Evolutionary conservation across 176 grass and related monocot genomes (phyloP), one percentile per base, ranked within the genome.

Genomic region (Zea mays): DNA sequence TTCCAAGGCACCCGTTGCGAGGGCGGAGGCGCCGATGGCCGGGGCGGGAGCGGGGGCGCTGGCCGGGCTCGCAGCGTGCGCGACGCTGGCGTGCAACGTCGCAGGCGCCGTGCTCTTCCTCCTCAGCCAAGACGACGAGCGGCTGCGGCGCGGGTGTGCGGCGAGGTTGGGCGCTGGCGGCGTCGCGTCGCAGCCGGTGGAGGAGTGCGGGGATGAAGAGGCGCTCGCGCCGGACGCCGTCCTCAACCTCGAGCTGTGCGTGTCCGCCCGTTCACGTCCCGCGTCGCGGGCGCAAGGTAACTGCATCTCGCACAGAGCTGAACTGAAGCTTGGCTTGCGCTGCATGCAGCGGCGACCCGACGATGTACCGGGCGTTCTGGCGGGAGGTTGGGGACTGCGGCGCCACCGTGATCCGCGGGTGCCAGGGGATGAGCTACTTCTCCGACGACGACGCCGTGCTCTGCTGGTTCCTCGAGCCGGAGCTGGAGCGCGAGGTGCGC

Each of bases 331-430:
- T 72, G 3, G 9, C 56, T n/a, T 37, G 7, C 7, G 3, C 38
- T 37, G 17, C 10, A 0, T 74, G 73, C 82, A 96, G 85, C 0
- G 93, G 93, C 11, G 87, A 93, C 55, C 93, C 93, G 62, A 92
- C 69, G 6, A 88, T 92, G 90, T 97, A 84, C 41, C 85, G 88
- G 79, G 74, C 85, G 41, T 97, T 90, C 73, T 97, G 90, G 93
- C 76, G 52, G 73, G 56, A 59, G 64, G 44, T 78, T 5, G 87
- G 90, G 0, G 39, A 46, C 9, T 62, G 73, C 3, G 88, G 76
- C 7, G 76, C 69, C 7, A 61, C 84, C 2, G 77, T 71, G 2
- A 83, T 97, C 65, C 85, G 77, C 0, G 83, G 88, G 5, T 90
- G 77, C 73, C 49, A 65, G 7, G 78, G 51, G 6, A 80, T 90